Base-by-base conservation (phyloP, 805 yeast genomes). In the Cyberlindnera euphorbiae region DNA sequence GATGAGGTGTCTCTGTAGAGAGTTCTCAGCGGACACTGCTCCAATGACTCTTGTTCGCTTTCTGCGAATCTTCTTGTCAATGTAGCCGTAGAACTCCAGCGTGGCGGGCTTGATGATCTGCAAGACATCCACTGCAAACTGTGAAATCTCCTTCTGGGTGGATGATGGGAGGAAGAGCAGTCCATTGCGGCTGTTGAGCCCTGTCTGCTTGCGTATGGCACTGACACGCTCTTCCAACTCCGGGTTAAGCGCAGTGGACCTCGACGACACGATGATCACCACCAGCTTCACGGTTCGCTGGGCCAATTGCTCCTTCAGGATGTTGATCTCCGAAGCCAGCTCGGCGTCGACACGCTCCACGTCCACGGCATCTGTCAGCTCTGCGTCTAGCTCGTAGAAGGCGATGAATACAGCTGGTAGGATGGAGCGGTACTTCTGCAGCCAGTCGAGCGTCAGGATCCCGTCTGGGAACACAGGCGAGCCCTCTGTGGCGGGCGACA, bases 351-450 rank as follows among this genome's bases (percentile, higher is more conserved):
- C 55, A 9, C 39, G 34, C 13, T 39, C 43, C 5, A 55, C 41
- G 12, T 47, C 53, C 12, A 45, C 41, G 2, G 27, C 36, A 17
- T 56, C 58, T 1, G 49, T 41, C 4, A 52, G 47, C 15, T 63
- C 67, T 9, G 57, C 57, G 14, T 50, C 54, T 11, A 73, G 41
- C 32, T 67, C 67, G 45, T 67, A 66, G 25, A 75, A 64, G 2
- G 70, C 51, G 2, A 78, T 56, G 28, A 68, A 64, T 0, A 71
- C 66, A 1, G 70, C 46, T 0, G 85, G 84, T n/a, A 63, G 28
- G 4, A 58, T 37, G n/a, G 64, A 59, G 18, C 60, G 57, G 47
- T 77, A 74, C 47, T 75, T 77, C 24, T 65, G 62, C 11, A 77
- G 40, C 86, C 85, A 79, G 17, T 69, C 59, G 1, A 52, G 58